Base-by-base conservation (phyloP, 2,329 filamentous ascomycete species). In the Cytospora paraplurivora region DNA sequence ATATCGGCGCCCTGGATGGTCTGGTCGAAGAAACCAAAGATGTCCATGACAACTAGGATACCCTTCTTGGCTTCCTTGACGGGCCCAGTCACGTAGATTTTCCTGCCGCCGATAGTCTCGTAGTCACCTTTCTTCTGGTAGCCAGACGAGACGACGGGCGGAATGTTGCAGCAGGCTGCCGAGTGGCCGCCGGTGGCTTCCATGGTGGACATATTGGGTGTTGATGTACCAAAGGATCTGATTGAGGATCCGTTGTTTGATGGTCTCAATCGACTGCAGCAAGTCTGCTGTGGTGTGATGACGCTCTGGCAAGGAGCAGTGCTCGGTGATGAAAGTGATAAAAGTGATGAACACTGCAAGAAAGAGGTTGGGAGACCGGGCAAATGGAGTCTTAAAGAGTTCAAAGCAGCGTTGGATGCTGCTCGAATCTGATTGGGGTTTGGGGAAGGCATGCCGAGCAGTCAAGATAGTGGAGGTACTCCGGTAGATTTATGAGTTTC, bases 1-100 rank as follows among this genome's bases (percentile, higher is more conserved):
- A 86, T 90, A 70, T 92, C 89, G 67, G 87, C 86, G 32, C 88
- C 89, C 74, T 91, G 88, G 12, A 90, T 67, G 3, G 88, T 88
- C 76, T 91, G 89, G 32, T 85, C 83, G 71, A 84, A 89, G 82
- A 88, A 87, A 70, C 88, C 87, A 71, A 89, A 89, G 73, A 89
- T 88, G 74, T 91, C 88, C 73, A 78, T 87, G 72, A 89, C 82
- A 67, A 81, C 75, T 62, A 91, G 75, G 62, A 91, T 80, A 58
- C 83, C 88, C 76, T 85, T 88, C 64, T 75, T 76, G 35, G 81
- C 77, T 54, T 78, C 75, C 41, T 60, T 65, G 15, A 74, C 69
- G 19, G 82, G 78, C 54, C 81, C 80, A 12, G 78, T 80, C 32
- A 81, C 76, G 66, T 86, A 84, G 13, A 79, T 82, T 67, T 81